Percentiles rank a stretch among this genome's conserved stretches.
Conservation (phyloP, 345 rosid genomes). For the Gossypium sturtianum region DNA sequence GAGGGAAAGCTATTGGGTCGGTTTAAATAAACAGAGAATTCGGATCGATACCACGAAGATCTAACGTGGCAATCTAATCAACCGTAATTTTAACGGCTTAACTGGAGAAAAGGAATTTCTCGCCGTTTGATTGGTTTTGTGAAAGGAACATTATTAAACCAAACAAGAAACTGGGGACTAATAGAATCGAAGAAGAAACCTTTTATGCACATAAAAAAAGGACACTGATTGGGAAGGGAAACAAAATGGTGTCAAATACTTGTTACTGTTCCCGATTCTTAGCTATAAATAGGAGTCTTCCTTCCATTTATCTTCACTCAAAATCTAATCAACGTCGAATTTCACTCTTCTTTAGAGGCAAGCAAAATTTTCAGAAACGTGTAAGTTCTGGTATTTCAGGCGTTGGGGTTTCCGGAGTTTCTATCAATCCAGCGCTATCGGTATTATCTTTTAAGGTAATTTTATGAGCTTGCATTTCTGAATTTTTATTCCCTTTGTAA, state of each 20-base stretch:
- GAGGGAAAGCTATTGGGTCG: not conserved
- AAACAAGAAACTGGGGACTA: not conserved
- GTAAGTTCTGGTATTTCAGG: constrained; percentile 34
- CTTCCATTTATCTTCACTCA: constrained; percentile 20
- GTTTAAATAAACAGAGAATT: not conserved
- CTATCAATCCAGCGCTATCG: constrained; percentile 22
- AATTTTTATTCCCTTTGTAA: not conserved
- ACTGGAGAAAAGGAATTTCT: not conserved
- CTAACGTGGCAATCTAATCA: constrained; percentile 33
- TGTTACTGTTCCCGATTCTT: constrained; percentile 24
- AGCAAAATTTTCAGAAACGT: constrained; percentile 10
- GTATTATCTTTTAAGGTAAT: constrained; percentile 43
- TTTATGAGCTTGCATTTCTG: not conserved
- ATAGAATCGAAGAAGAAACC: not conserved
- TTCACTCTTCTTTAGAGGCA: constrained; percentile 1
- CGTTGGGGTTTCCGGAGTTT: constrained; percentile 40
- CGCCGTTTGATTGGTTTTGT: not conserved
- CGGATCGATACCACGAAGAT: constrained; percentile 21
- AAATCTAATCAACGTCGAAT: constrained; percentile 1
- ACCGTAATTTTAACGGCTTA: not conserved
- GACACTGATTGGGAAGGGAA: not conserved
- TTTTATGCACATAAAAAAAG: not conserved
- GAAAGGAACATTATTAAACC: not conserved
- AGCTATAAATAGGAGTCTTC: constrained; percentile 47
- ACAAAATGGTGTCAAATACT: constrained; percentile 37